phyloP scores from a whole-genome alignment of 495 filamentous ascomycete species.

The Xylaria curta region DNA sequence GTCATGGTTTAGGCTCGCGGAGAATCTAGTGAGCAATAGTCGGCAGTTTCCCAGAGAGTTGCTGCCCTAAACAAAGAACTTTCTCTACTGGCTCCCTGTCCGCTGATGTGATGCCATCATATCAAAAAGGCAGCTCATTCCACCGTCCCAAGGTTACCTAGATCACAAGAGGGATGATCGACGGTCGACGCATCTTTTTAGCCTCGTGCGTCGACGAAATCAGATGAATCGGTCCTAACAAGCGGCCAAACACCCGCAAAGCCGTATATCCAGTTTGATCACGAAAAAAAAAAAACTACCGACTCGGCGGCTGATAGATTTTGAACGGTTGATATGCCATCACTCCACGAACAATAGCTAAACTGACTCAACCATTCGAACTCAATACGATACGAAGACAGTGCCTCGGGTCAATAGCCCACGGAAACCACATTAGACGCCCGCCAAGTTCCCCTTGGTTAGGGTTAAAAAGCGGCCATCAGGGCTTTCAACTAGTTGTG shows the following conservation, averaged over 20 bases:
- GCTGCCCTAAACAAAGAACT: not conserved
- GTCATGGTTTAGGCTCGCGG: not conserved
- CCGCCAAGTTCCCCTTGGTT: conserved; percentile 10
- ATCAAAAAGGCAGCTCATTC: conserved; percentile 16
- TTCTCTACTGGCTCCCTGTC: not conserved
- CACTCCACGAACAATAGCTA: not conserved
- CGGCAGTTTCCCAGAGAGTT: not conserved
- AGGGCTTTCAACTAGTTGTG: not conserved
- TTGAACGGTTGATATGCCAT: not conserved
- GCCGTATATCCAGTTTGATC: not conserved
- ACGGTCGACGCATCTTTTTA: not conserved
- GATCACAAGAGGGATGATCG: conserved; percentile 15
- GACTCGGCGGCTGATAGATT: not conserved
- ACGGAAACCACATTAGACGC: conserved; percentile 3
- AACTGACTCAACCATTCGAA: not conserved
- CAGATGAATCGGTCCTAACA: not conserved
- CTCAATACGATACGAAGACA: not conserved
- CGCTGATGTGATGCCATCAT: conserved; percentile 5
- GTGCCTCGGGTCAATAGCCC: not conserved
- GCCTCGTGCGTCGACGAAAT: not conserved
- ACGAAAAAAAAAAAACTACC: not conserved
- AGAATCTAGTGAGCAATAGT: not conserved
- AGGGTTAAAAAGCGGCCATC: conserved; percentile 6
- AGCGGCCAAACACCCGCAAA: not conserved
- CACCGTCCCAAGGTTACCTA: not conserved